Evolutionary conservation across 2,329 filamentous ascomycete genomes (phyloP), one percentile per base, ranked within the genome.

Genomic region (Clathrospora elynae): DNA sequence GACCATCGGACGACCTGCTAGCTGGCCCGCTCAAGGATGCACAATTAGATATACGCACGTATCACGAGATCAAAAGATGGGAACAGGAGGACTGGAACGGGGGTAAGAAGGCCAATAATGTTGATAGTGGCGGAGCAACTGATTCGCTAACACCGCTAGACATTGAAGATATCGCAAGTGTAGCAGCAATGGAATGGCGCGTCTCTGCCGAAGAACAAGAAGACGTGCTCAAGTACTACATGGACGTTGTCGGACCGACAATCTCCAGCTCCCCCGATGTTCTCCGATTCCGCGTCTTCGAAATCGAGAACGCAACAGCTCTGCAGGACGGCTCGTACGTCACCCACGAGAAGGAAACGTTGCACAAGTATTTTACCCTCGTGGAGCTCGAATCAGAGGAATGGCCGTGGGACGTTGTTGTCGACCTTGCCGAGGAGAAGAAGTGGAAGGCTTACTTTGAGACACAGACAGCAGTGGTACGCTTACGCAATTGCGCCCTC

Each of bases 391-490:
- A 42, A 22, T 46, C 46, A 3, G 51, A 55, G 18, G 40, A 57
- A 20, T 55, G 49, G 51, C 53, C 51, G 8, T 57, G 53, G 53
- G 53, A 53, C 17, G 42, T 40, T 20, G 41, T 57, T n/a, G 23
- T 57, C 31, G 46, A 48, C 6, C 41, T 57, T 36, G 49, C 46
- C 1, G 41, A 55, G 8, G 36, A 46, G 11, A 13, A 34, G 12
- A 26, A 41, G 6, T 57, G 53, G 53, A 36, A 36, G 17, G 16
- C 42, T 5, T 57, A 44, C 11, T 57, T 57, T 24, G 53, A 57
- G 28, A 16, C 18, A 2, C 48, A 53, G 19, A 20, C 23, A 7
- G 35, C 40, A 7, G 51, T 55, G 24, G 53, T 55, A 44, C 12
- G 51, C 46, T 11, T 14, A 39, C 6, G 14, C n/a, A 17, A 3